Conservation (phyloP, 768 basidiomycete genomes). For the Xerocomellus chrysenteron region DNA sequence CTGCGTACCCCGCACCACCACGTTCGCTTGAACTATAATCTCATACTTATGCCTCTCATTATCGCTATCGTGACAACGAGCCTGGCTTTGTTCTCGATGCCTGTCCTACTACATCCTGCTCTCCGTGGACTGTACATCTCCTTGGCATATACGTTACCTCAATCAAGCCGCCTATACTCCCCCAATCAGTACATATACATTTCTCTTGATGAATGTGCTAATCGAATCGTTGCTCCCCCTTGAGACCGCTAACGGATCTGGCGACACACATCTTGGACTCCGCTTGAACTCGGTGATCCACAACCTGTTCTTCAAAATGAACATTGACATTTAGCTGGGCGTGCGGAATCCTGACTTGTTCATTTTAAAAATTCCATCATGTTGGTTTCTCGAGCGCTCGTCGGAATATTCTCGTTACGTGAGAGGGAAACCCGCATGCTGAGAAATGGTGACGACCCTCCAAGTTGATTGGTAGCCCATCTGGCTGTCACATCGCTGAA, state of each 20-base stretch:
- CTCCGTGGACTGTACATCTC: constrained; percentile 24
- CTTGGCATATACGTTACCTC: constrained; percentile 22
- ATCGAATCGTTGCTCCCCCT: constrained; percentile 1
- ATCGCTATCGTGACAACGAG: constrained; percentile 27
- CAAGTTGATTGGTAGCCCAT: constrained; percentile 2
- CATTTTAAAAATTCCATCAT: background rate
- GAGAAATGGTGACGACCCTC: constrained; percentile 7
- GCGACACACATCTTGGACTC: background rate
- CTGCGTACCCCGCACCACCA: constrained; percentile 24
- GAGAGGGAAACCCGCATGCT: constrained; percentile 3
- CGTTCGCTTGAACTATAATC: constrained; percentile 33
- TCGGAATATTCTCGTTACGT: constrained; percentile 9
- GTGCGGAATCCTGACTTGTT: background rate
- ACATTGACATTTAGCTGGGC: background rate
- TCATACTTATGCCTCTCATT: constrained; percentile 32
- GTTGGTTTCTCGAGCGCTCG: background rate
- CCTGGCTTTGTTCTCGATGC: constrained; percentile 26
- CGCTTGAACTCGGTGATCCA: background rate
- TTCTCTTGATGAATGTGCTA: constrained; percentile 8
- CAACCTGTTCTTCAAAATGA: background rate
- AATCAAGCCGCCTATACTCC: constrained; percentile 5
- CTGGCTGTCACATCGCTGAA: background rate
- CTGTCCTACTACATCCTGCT: constrained; percentile 13
- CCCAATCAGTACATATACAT: constrained; percentile 11
- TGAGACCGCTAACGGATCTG: constrained; percentile 6